A percentile compares a stretch with the other conserved stretches of the same genome.
These are phyloP conservation scores for Bretschneidera sinensis DNA, from an alignment of 345 rosid genomes.

Conservation along the genomic window DNA sequence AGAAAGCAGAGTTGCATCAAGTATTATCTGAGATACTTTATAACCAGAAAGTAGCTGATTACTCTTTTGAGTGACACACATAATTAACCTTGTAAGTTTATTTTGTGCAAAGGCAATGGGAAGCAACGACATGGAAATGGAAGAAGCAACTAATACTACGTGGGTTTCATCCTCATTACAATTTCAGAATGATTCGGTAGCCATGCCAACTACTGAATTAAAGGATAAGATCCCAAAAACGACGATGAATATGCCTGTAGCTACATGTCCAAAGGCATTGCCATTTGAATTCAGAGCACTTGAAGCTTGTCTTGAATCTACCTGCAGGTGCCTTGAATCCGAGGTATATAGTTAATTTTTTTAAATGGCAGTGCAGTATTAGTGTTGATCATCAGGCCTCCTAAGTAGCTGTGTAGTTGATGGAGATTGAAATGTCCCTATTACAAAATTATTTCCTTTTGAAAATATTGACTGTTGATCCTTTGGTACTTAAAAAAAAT, in stretches of 20 bases:
- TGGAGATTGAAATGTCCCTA: background rate
- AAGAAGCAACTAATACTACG: background rate
- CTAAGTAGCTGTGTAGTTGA: background rate
- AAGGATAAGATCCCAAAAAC: background rate
- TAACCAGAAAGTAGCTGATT: too few species aligned
- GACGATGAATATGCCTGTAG: background rate
- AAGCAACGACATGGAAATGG: background rate
- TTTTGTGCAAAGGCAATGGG: background rate
- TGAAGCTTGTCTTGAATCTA: constrained; percentile 77
- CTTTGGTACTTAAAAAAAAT: background rate
- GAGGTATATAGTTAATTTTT: constrained; percentile 41
- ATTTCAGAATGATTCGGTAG: background rate
- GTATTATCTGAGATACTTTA: background rate
- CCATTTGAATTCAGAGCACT: constrained; percentile 73
- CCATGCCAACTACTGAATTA: background rate
- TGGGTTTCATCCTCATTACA: background rate
- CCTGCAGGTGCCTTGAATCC: constrained; percentile 60
- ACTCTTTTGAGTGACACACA: too few species aligned
- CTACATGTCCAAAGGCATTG: constrained; percentile 34
- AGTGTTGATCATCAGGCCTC: background rate
- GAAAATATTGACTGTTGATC: background rate
- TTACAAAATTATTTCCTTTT: background rate
- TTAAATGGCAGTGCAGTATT: background rate
- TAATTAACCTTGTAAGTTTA: background rate
- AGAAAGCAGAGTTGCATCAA: background rate